phyloP scores from a whole-genome alignment of 441 rosid species.

The Raphanus hybrid region DNA sequence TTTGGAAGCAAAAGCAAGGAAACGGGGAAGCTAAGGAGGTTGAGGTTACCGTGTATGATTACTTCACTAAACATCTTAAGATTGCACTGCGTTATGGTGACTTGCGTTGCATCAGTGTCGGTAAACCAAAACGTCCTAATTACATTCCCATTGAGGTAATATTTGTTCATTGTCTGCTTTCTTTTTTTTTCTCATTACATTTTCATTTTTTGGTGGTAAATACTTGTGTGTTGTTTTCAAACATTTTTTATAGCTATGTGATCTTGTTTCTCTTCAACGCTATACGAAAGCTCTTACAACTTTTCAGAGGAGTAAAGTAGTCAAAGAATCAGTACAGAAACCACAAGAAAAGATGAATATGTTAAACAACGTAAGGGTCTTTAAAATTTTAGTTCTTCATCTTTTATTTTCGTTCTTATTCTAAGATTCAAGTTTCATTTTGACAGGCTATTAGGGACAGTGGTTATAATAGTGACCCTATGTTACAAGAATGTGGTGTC shows the following conservation, averaged over 20 bases:
- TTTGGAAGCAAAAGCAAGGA: constrained; percentile 36
- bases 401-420: neutral
- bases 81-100: constrained; percentile 47
- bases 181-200: neutral
- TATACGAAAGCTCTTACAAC: constrained; percentile 55
- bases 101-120: constrained; percentile 65
- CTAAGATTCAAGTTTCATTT: constrained; percentile 6
- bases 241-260: constrained; percentile 49
- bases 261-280: constrained; percentile 58
- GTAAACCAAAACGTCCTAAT: constrained; percentile 61
- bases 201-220: neutral
- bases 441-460: constrained; percentile 50
- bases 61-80: constrained; percentile 46
- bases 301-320: constrained; percentile 56
- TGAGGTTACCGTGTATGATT: constrained; percentile 53
- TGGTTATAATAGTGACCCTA: constrained; percentile 50
- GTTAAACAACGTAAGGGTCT: constrained; percentile 47
- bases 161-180: neutral
- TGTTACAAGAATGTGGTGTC: constrained; percentile 53
- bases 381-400: neutral
- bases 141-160: constrained; percentile 61
- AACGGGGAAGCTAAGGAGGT: constrained; percentile 42
- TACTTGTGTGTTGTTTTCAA: neutral
- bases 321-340: constrained; percentile 63
- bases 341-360: constrained; percentile 55